A percentile compares a stretch with the other conserved stretches of the same genome.
phyloP scores from a whole-genome alignment of 208 protist species.

The Leishmania braziliensis region DNA sequence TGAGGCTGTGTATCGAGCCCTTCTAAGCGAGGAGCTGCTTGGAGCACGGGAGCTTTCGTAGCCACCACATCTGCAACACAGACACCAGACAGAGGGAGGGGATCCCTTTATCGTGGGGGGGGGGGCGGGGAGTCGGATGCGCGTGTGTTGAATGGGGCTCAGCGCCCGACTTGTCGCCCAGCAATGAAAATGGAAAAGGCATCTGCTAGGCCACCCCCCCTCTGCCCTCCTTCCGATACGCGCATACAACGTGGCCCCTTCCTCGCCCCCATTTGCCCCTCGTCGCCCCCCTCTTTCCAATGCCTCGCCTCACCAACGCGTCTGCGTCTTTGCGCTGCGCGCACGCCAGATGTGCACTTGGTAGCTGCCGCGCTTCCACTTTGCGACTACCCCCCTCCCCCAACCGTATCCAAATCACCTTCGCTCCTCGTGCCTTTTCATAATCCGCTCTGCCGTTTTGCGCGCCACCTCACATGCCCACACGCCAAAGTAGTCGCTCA shows the following conservation, averaged over 20 bases:
- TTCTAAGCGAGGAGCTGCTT: not conserved
- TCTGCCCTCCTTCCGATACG: not conserved
- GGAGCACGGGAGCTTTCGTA: not conserved
- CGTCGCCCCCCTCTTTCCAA: not conserved
- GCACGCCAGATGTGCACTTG: not conserved
- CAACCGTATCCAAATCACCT: not conserved
- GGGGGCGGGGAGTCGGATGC: not conserved
- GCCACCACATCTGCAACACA: not conserved
- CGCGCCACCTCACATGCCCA: not conserved
- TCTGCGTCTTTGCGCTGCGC: not conserved
- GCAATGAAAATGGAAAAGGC: not conserved
- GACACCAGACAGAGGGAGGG: not conserved
- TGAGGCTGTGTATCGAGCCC: conserved; percentile 41
- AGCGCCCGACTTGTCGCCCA: not conserved
- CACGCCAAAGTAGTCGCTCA: not conserved
- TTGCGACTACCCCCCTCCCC: not conserved
- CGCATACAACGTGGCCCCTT: not conserved
- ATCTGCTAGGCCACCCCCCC: not conserved
- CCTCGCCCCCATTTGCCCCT: not conserved
- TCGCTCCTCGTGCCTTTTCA: not conserved
- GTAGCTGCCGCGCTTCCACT: not conserved
- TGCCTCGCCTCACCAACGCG: not conserved
- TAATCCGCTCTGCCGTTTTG: not conserved
- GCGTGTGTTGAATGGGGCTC: not conserved
- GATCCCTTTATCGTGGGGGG: not conserved